A percentile compares a stretch with the other conserved stretches of the same genome.
Evolutionary conservation across 495 filamentous ascomycete genomes (phyloP).

Genomic region (Jackrogersella multiformis): DNA sequence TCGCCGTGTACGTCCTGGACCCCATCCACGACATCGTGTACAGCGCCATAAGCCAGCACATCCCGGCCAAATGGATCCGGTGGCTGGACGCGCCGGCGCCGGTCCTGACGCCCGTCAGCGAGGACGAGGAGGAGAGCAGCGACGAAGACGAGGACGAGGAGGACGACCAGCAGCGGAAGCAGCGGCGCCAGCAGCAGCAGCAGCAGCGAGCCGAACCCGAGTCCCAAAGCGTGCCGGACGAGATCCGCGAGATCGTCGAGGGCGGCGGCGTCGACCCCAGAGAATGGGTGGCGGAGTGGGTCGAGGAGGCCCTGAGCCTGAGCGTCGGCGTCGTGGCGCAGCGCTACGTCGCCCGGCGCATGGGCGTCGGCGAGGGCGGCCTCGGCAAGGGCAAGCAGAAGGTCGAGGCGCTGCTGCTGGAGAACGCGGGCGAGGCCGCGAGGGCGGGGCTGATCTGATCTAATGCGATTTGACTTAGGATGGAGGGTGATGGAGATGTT

Average conservation of each 20-base stretch:
- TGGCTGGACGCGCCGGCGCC: constrained; percentile 87
- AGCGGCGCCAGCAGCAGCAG: too few species aligned
- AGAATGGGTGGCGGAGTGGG: constrained; percentile 97
- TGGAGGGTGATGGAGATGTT: background rate
- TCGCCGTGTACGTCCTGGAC: constrained; percentile 93
- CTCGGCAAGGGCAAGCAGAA: constrained; percentile 83
- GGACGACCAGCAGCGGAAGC: too few species aligned
- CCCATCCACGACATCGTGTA: constrained; percentile 92
- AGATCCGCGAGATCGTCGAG: constrained; percentile 88
- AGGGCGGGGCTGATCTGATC: constrained; percentile 66
- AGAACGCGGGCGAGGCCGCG: constrained; percentile 84
- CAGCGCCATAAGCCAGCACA: constrained; percentile 78
- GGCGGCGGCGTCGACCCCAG: constrained; percentile 90
- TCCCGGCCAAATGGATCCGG: constrained; percentile 87
- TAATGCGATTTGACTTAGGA: too few species aligned
- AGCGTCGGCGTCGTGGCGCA: constrained; percentile 90
- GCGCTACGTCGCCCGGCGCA: constrained; percentile 90
- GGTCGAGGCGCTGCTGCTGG: constrained; percentile 72
- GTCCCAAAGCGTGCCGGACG: constrained; percentile 68
- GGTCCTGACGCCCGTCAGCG: constrained; percentile 54
- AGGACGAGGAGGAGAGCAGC: constrained; percentile 57
- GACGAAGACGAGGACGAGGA: constrained; percentile 33
- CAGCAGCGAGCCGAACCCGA: constrained; percentile 38
- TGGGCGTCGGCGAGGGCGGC: constrained; percentile 91
- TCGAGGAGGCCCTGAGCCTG: constrained; percentile 86